Conservation (phyloP, 345 rosid species). For the Euphorbia pulcherrima region DNA sequence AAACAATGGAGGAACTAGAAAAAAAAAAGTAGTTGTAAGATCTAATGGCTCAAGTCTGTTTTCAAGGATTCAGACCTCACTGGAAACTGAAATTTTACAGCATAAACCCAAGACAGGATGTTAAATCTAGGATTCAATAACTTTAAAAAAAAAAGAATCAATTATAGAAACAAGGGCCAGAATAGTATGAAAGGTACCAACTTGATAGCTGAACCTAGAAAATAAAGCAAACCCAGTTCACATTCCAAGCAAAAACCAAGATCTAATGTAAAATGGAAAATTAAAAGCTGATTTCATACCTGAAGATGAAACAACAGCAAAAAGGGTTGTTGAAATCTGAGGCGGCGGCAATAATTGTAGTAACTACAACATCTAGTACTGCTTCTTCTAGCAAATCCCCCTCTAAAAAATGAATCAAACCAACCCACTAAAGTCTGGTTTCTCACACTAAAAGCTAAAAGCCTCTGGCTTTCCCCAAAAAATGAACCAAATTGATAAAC, state of each 20-base stretch:
- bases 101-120: background rate
- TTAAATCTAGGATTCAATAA: conserved; percentile 17
- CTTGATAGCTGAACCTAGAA: conserved; percentile 24
- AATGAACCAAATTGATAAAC: no score
- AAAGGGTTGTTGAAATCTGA: conserved; percentile 23
- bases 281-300: conserved; percentile 26
- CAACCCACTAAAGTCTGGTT: conserved; percentile 3
- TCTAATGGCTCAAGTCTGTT: conserved; percentile 13
- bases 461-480: conserved; percentile 1
- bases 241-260: conserved; percentile 24
- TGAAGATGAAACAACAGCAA: conserved; percentile 11
- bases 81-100: no score
- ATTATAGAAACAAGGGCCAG: background rate
- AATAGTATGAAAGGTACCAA: conserved; percentile 12
- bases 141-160: no score
- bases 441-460: conserved; percentile 20
- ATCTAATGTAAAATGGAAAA: conserved; percentile 29
- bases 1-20: background rate
- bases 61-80: background rate
- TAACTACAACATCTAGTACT: conserved; percentile 12
- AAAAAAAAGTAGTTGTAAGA: conserved; percentile 8
- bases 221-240: conserved; percentile 23
- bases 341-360: conserved; percentile 7
- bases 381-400: background rate
- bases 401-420: conserved; percentile 2